These are phyloP conservation scores for Globisporangium apiculatum DNA, from an alignment of 352 stramenopile genomes.

Conservation along the genomic window DNA sequence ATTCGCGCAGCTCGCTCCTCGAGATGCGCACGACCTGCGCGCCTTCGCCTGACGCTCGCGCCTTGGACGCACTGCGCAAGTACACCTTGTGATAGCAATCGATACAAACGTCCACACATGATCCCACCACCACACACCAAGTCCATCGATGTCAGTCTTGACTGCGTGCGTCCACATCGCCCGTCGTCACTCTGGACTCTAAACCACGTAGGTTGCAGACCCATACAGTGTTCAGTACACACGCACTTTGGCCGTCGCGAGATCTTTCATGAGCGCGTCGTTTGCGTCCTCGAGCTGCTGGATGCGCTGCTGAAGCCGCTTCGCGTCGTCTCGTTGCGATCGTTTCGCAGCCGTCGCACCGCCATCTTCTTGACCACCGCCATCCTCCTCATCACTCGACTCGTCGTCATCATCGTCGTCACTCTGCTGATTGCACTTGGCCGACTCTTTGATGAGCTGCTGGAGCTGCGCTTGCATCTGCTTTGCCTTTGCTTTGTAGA, in stretches of 20 bases:
- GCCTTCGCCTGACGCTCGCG: slow-evolving; percentile 19
- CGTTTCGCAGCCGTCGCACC: neutral
- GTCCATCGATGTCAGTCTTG: too few species aligned
- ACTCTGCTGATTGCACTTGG: slow-evolving; percentile 21
- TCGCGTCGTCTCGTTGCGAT: neutral
- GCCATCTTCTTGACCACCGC: neutral
- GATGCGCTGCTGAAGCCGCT: slow-evolving; percentile 42
- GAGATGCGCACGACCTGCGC: slow-evolving; percentile 56
- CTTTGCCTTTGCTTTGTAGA: slow-evolving; percentile 85
- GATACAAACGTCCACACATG: neutral
- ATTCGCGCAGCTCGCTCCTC: slow-evolving; percentile 54
- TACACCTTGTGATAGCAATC: slow-evolving; percentile 25
- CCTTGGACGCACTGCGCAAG: slow-evolving; percentile 38
- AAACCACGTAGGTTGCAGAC: too few species aligned
- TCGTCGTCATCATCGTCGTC: slow-evolving; percentile 17
- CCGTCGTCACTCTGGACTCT: too few species aligned
- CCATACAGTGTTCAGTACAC: too few species aligned
- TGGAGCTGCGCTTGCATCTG: slow-evolving; percentile 80
- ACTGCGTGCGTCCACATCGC: neutral
- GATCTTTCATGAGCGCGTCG: slow-evolving; percentile 66
- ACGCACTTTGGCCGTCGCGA: slow-evolving; percentile 55
- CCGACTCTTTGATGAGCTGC: slow-evolving; percentile 63
- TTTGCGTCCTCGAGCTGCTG: slow-evolving; percentile 73
- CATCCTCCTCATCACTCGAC: neutral
- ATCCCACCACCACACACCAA: too few species aligned